A percentile compares a stretch with the other conserved stretches of the same genome.
phyloP scores from a whole-genome alignment of 768 basidiomycete species.

The Kwoniella mangroviensis region DNA sequence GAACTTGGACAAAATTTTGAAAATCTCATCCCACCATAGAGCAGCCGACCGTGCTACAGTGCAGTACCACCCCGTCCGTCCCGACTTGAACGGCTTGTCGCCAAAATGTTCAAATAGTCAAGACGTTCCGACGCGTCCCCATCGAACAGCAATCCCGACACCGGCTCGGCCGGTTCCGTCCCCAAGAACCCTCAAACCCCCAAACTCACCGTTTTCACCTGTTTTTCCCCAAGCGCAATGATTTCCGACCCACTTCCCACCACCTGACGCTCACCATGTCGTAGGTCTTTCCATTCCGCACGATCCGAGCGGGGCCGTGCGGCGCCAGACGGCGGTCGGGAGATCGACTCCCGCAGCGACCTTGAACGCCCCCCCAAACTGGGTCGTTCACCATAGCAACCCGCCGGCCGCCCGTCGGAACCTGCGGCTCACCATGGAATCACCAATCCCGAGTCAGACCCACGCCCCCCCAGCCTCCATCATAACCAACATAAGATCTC shows the following conservation, averaged over 20 bases:
- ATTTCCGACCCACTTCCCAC: background rate
- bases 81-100: background rate
- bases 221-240: conserved; percentile 1
- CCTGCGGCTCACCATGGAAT: background rate
- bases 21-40: conserved; percentile 9
- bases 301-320: conserved; percentile 2
- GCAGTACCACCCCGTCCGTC: conserved; percentile 12
- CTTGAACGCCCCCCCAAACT: background rate
- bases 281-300: conserved; percentile 5
- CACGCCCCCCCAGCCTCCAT: background rate
- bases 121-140: background rate
- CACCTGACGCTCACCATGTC: background rate
- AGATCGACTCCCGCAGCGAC: background rate
- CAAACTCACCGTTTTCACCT: background rate
- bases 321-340: background rate
- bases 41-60: background rate
- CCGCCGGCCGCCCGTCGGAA: background rate
- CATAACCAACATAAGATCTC: background rate
- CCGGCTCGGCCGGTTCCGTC: background rate
- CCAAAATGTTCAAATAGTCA: background rate
- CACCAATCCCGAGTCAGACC: background rate
- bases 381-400: background rate
- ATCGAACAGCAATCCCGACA: background rate
- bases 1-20: conserved; percentile 5
- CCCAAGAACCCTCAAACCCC: background rate